Evolutionary conservation across 2,329 filamentous ascomycete genomes (phyloP).

Genomic region (Fusarium tricinctum): DNA sequence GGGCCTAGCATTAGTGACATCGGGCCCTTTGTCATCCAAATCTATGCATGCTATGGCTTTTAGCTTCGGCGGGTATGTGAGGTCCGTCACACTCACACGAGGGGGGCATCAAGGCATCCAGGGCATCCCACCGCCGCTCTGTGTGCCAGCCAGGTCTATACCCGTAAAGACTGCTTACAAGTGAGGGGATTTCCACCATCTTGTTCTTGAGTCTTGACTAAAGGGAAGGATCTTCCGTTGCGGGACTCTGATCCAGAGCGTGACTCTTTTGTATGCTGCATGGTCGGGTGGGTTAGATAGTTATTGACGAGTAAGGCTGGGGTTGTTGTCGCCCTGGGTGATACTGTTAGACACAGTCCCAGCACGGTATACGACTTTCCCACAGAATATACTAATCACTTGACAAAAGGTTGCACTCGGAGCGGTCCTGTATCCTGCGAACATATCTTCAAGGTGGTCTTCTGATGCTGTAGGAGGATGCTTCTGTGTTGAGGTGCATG

Average conservation of each 20-base stretch:
- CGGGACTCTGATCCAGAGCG: constrained; percentile 7
- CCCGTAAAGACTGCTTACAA: constrained; percentile 19
- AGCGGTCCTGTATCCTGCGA: constrained; percentile 5
- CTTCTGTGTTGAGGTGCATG: constrained; percentile 19
- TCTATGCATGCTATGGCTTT: constrained; percentile 48
- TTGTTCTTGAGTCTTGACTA: not conserved
- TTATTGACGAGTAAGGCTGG: constrained; percentile 8
- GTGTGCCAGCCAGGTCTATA: constrained; percentile 17
- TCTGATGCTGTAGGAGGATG: constrained; percentile 1
- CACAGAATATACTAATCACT: constrained; percentile 33
- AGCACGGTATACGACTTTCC: constrained; percentile 2
- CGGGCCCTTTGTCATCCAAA: constrained; percentile 38
- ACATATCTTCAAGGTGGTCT: not conserved
- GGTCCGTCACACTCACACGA: constrained; percentile 43
- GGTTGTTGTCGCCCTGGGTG: constrained; percentile 9
- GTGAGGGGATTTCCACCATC: constrained; percentile 7
- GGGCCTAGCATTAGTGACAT: constrained; percentile 41
- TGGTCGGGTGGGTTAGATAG: constrained; percentile 8
- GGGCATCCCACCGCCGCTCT: constrained; percentile 19
- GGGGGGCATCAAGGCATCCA: not conserved
- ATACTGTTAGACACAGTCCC: not conserved
- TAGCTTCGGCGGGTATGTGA: constrained; percentile 52
- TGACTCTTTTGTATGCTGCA: constrained; percentile 23
- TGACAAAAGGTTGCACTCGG: constrained; percentile 18
- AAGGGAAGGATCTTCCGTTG: constrained; percentile 16